Base-by-base conservation (phyloP, 768 basidiomycete genomes). In the Daedaleopsis sinensis region DNA sequence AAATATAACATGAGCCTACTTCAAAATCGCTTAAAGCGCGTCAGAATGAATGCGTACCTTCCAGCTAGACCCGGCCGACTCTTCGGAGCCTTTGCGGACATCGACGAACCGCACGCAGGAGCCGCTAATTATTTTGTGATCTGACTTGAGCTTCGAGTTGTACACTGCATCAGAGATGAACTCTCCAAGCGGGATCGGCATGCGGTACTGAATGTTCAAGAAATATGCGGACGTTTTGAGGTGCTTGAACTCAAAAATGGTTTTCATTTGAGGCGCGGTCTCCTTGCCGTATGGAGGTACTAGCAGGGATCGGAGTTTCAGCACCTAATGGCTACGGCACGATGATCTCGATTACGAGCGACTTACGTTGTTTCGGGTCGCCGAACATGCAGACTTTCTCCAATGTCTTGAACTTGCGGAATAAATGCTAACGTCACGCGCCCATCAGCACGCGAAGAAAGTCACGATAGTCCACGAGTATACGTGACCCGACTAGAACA, bases 261-360 rank as follows among this genome's bases (percentile, higher is more conserved):
- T 83, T 63, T 75, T 68, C 24, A 84, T 71, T 3, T 63, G 64
- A 2, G 71, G 70, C 0, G 78, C 73, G 4, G 73, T 67, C 1
- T 82, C 80, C 50, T 79, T 64, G 3, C 83, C 83, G 69, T 74
- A 82, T 0, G 84, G 84, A 3, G 84, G 81, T 4, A 85, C 84
- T 86, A 57, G 27, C 27, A 43, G n/a, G 13, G 7, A 19, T 47
- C n/a, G 46, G 11, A n/a, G 16, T 19, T 4, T n/a, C 15, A 27
- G 21, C 5, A 13, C 19, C 23, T 4, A 24, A 3, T 6, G 24
- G 9, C 10, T 13, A 12, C 24, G 24, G 19, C 7, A 24, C 5
- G 15, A 11, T 19, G 36, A 18, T 42, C 10, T n/a, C 12, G 18
- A 13, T 1, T 12, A 36, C 23, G 32, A 32, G 27, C 27, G 8